These are phyloP conservation scores for Cytospora piceicola DNA, from an alignment of 2,329 filamentous ascomycete genomes.

Conservation along the genomic window DNA sequence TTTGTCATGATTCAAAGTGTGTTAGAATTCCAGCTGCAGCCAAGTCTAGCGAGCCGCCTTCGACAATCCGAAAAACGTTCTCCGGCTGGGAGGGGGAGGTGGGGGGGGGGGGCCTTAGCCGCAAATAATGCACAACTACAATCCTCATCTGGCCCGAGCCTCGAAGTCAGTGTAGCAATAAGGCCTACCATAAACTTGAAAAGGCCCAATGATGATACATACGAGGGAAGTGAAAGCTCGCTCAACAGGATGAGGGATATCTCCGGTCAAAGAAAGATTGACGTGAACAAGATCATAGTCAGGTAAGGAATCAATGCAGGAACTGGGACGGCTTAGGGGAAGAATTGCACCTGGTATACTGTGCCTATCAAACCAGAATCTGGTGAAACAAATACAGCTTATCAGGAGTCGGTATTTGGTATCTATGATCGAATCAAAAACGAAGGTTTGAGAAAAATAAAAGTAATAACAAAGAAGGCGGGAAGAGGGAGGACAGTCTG, in stretches of 20 bases:
- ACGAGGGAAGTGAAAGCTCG: not conserved
- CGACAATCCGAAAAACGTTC: no score
- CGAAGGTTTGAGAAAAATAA: not conserved
- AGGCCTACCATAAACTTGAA: not conserved
- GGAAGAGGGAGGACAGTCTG: not conserved
- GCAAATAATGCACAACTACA: no score
- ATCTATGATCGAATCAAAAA: conserved; percentile 13
- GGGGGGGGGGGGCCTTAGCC: not conserved
- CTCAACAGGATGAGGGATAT: not conserved
- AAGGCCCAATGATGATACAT: not conserved
- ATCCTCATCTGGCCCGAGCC: no score
- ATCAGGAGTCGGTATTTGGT: conserved; percentile 20
- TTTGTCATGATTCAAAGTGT: no score
- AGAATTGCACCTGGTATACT: not conserved
- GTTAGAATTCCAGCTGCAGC: no score
- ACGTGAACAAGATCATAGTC: not conserved
- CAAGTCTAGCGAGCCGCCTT: no score
- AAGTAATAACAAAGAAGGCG: no score
- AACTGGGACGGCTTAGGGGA: not conserved
- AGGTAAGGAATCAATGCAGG: not conserved
- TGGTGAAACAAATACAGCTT: not conserved
- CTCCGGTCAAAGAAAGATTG: not conserved
- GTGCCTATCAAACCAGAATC: not conserved
- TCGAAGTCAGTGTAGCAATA: not conserved
- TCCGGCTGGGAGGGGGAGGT: no score